Percentiles rank a stretch among this genome's conserved stretches.
Conservation (phyloP, 192 early-diverging fungal genomes). For the Chytriomyces sp. region DNA sequence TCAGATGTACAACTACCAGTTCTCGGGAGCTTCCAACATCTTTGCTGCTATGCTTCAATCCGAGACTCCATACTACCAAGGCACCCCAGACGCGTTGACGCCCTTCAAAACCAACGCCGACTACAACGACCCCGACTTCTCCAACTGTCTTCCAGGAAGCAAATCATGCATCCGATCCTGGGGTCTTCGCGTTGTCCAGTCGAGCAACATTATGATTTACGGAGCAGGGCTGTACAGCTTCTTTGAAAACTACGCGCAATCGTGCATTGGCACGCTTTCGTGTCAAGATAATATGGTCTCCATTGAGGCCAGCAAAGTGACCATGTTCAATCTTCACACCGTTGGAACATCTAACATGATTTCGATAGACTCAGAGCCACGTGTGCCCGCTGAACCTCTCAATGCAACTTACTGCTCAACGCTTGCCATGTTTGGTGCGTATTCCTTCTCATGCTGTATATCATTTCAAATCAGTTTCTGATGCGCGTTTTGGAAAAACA, state of each 20-base stretch:
- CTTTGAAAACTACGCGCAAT: not conserved
- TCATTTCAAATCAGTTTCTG: no score
- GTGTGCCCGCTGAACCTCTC: no score
- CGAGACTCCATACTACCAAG: conserved; percentile 53
- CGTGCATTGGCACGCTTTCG: not conserved
- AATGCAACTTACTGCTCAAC: no score
- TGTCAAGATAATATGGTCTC: not conserved
- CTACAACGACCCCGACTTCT: conserved; percentile 38
- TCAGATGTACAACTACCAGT: conserved; percentile 49
- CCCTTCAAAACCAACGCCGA: conserved; percentile 38
- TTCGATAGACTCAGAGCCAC: not conserved
- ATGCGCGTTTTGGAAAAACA: no score
- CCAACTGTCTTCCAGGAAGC: conserved; percentile 26
- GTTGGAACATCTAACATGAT: not conserved
- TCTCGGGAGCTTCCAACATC: conserved; percentile 40
- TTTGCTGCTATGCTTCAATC: conserved; percentile 49
- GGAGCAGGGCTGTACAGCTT: not conserved
- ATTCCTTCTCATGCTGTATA: no score
- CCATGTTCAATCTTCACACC: not conserved
- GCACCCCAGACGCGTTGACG: conserved; percentile 21
- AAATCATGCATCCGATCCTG: not conserved
- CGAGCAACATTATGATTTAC: not conserved
- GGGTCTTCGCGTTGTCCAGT: not conserved
- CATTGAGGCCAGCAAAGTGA: not conserved
- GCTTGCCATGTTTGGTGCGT: no score